Conservation (phyloP, 495 filamentous ascomycete species). For the Trichoderma reesei region DNA sequence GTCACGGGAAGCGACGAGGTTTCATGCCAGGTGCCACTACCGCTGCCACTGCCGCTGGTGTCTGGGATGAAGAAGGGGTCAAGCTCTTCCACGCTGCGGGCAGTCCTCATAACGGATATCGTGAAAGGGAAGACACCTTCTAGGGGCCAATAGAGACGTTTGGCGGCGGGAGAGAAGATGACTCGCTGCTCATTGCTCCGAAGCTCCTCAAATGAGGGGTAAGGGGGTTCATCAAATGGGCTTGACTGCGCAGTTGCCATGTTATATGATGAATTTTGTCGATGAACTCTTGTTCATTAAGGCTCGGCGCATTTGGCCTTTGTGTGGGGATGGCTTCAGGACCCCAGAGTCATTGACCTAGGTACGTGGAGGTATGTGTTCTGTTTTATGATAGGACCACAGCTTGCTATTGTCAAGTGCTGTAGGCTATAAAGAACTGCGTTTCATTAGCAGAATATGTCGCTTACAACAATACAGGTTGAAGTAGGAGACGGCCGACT, state of each 20-base stretch:
- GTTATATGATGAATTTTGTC: not conserved
- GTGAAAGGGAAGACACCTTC: constrained; percentile 18
- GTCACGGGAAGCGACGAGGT: constrained; percentile 16
- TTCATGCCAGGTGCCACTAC: constrained; percentile 16
- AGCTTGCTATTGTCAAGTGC: not conserved
- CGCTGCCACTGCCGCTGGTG: constrained; percentile 2
- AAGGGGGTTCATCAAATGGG: constrained; percentile 13
- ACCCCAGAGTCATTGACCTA: not conserved
- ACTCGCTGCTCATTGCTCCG: constrained; percentile 10
- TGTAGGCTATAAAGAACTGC: not conserved
- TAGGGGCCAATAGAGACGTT: constrained; percentile 18
- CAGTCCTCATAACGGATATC: constrained; percentile 17
- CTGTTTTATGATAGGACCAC: not conserved
- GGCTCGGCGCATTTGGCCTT: not conserved
- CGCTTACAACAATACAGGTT: not conserved
- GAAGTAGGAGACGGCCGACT: not conserved
- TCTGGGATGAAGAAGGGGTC: constrained; percentile 15
- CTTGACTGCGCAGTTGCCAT: constrained; percentile 13
- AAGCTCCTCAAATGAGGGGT: constrained; percentile 15
- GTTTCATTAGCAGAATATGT: not conserved
- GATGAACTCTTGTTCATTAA: not conserved
- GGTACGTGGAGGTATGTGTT: not conserved
- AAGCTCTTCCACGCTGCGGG: constrained; percentile 12
- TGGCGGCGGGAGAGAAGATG: constrained; percentile 12
- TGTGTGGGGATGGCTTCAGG: not conserved